Base-by-base conservation (phyloP, 2,329 filamentous ascomycete species). In the Alternaria infectoria region DNA sequence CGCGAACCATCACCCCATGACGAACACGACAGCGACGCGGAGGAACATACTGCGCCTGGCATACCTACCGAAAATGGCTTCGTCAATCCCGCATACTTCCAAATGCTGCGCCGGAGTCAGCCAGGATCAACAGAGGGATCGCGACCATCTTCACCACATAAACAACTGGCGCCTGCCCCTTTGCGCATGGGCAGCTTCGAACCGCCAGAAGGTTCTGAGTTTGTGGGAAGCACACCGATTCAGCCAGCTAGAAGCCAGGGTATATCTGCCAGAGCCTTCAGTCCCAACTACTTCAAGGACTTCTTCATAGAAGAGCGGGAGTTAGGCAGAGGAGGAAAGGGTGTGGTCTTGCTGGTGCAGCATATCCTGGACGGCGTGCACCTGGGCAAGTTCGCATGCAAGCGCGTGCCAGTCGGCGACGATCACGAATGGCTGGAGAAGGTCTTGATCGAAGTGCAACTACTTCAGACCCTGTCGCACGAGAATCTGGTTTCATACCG, bases 341-440 rank as follows among this genome's bases (percentile, higher is more conserved):
- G 96, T 0, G 93, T 99, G 4, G 96, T 99, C 2, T 81, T 99
- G 50, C 85, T 98, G n/a, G 96, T 99, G 10, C 89, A 92, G 63
- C 96, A 99, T 81, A 87, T 97, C 69, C 88, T 99, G 61, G 96
- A 98, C 78, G 91, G 93, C 21, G 95, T 97, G 47, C 87, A 90
- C 30, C 85, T 99, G 2, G 96, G 96, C 2, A 88, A 96, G 68
- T 99, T 97, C 80, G 96, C 96, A 12, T 99, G 96, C 84, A 99
- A 99, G 81, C 89, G 96, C 49, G 94, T 99, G 0, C 96, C 96
- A 0, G 96, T 99, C 1, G 83, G 96, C 13, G 91, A 99, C 74
- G 93, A 98, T 73, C 95, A 97, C 74, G 89, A 90, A 65, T 97
- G 96, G 96, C 84, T 99, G 13, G 93, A 97, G 79, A 98, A 97